Evolutionary conservation across 2,329 filamentous ascomycete species (phyloP).

Genomic region (Stenocarpella maydis): DNA sequence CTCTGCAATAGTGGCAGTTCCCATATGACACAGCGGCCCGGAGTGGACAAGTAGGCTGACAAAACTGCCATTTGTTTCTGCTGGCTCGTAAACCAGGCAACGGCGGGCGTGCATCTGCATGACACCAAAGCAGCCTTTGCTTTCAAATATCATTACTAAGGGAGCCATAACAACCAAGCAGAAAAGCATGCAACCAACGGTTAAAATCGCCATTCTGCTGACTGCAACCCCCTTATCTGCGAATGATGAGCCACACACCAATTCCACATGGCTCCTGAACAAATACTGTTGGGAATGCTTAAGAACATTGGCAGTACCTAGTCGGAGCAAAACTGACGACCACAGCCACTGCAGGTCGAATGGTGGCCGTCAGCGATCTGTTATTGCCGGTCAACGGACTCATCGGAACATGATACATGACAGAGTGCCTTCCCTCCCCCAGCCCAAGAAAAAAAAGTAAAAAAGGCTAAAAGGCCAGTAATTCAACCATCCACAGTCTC

Average conservation of each 20-base stretch:
- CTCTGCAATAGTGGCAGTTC: conserved; percentile 8
- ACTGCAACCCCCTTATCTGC: not conserved
- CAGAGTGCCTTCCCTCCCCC: no score
- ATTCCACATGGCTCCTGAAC: no score
- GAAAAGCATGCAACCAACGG: not conserved
- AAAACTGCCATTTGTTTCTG: not conserved
- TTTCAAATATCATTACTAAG: not conserved
- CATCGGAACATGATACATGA: no score
- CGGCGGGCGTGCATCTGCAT: not conserved
- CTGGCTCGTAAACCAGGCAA: not conserved
- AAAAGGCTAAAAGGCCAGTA: no score
- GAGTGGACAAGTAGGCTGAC: not conserved
- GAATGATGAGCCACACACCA: not conserved
- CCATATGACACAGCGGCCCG: not conserved
- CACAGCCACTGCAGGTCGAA: no score
- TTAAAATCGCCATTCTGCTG: not conserved
- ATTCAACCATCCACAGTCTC: no score
- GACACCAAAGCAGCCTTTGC: not conserved
- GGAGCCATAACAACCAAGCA: not conserved
- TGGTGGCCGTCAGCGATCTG: no score
- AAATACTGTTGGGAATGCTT: not conserved
- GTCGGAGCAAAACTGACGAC: no score
- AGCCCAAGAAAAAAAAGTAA: no score
- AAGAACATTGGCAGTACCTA: no score
- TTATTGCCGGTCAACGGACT: no score